Evolutionary conservation across 1,284 basidiomycete species (phyloP), one percentile per base, ranked within the genome.

Genomic region (Sporisorium sorghi): DNA sequence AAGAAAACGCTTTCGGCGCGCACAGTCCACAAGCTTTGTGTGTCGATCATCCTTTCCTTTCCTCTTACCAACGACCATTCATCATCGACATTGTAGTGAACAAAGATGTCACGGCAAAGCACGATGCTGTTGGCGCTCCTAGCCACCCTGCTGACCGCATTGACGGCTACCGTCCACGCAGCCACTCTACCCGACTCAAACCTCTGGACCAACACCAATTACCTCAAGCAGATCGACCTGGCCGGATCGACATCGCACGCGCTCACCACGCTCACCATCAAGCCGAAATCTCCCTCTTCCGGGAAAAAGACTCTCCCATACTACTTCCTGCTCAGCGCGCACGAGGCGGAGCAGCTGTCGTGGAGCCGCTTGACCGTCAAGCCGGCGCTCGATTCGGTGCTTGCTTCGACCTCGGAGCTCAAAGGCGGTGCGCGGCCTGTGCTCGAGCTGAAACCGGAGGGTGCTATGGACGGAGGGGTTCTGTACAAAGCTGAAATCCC

Each of bases 161-260:
- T 23, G 19, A 30, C 40, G 8, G 5, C 50, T 15, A 9, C 51
- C 10, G 48, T 55, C 11, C n/a, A 28, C n/a, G 55, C 69, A 14
- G 61, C 40, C 10, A 26, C 47, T 21, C 44, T 65, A 7, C 73
- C 73, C 21, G 24, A 28, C 17, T 35, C 73, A 0, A 37, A 28
- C 14, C 68, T 64, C 39, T 77, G 75, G 75, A 72, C 65, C 46
- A 77, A 75, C 52, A 23, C 37, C 48, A 74, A 77, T 42, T 58
- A 51, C 47, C 28, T 57, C 50, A 79, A 79, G 58, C 69, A 56
- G 33, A 58, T 80, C 49, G 72, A 78, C n/a, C 64, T 81, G 9
- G 67, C 74, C 48, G 79, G 79, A n/a, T 64, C 79, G 12, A 61
- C 75, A 17, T 62, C 76, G 14, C 65, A 72, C 33, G 24, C 67